Evolutionary conservation across 129 eudicot genomes (phyloP), one percentile per base, ranked within the genome.

Genomic region (Tagetes erecta): DNA sequence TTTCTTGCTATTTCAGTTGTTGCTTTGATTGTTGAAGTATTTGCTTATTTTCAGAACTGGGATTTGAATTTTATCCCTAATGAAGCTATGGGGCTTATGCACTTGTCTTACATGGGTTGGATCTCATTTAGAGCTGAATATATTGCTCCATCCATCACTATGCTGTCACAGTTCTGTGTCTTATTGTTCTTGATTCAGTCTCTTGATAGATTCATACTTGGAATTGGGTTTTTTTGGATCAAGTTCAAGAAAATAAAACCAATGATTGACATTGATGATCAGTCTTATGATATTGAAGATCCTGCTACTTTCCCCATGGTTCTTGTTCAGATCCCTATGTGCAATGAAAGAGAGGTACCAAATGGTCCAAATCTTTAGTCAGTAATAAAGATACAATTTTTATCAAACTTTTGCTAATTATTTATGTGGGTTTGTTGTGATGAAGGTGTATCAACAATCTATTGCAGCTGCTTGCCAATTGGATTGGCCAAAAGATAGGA

Each of bases 241-340:
- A 93, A 93, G 80, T 60, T 56, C 73, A 90, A 86, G 88, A 78
- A 68, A 52, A 72, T 93, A 56, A 90, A 83, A 75, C 98, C 98
- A 30, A 74, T 39, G 47, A 68, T 90, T 34, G 80, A 74, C 3
- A n/a, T 62, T 47, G 50, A 64, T 72, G 87, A 71, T 12, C 83
- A 84, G 30, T 57, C 72, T 9, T 75, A 27, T 71, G 98, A 93
- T 62, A 14, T 86, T 75, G 97, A 90, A 53, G 92, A 87, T 84
- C 80, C 82, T 47, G 67, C 74, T 33, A 76, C 64, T 63, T 92
- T 80, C 69, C 98, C 98, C 0, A 92, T 87, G 96, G 96, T 92
- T 80, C 95, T 92, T 82, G 96, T 92, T 65, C 98, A 92, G 88
- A 87, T 92, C 80, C 98, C 98, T 37, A 92, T 92, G 97, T 87